A percentile compares a stretch with the other conserved stretches of the same genome.
phyloP scores from a whole-genome alignment of 129 eudicot genomes.

The Artemisia annua region DNA sequence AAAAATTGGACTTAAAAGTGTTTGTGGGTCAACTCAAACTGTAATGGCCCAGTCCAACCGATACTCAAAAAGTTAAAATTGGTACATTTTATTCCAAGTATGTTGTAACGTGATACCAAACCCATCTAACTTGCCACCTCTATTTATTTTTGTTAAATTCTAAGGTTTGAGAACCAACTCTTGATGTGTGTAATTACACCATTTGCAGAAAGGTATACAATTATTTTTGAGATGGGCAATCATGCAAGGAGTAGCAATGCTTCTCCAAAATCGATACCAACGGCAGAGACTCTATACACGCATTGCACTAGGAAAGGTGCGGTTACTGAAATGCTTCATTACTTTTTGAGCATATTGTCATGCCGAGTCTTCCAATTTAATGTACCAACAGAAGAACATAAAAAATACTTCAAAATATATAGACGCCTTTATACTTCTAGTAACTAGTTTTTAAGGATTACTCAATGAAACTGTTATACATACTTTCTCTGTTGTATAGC shows the following conservation, averaged over 20 bases:
- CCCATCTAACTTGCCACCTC: background rate
- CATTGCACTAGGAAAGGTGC: constrained; percentile 94
- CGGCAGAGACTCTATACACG: constrained; percentile 95
- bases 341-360: constrained; percentile 11
- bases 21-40: background rate
- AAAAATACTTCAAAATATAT: background rate
- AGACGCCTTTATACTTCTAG: too few relatives aligned
- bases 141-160: background rate
- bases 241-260: constrained; percentile 98
- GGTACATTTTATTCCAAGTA: background rate
- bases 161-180: background rate
- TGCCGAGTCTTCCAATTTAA: constrained; percentile 3
- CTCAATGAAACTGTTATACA: background rate
- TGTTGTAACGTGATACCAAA: background rate
- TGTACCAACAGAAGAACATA: background rate
- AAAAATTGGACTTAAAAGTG: background rate
- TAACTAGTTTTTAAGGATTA: too few relatives aligned
- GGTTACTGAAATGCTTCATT: background rate
- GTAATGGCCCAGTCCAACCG: background rate
- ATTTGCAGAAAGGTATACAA: constrained; percentile 77
- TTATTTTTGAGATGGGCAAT: constrained; percentile 90
- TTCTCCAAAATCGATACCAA: constrained; percentile 92
- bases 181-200: constrained; percentile 23
- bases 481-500: background rate
- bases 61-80: background rate